These are phyloP conservation scores for Backusella mclennaniae DNA, from an alignment of 192 early-diverging fungal genomes.

Conservation along the genomic window DNA sequence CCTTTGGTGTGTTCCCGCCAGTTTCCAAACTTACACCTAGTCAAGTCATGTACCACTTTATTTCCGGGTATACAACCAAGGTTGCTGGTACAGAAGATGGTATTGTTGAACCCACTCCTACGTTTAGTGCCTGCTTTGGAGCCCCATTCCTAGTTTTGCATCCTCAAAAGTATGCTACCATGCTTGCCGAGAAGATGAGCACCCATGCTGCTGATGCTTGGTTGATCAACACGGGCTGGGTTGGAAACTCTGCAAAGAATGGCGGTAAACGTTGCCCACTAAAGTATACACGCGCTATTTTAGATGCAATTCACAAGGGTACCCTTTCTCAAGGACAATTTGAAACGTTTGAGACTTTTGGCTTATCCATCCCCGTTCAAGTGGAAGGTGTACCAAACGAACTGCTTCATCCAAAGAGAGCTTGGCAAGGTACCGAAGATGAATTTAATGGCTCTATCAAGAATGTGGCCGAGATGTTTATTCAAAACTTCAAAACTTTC, in stretches of 20 bases:
- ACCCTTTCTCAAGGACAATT: conserved; percentile 83
- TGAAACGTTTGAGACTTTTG: conserved; percentile 85
- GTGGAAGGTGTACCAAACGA: conserved; percentile 75
- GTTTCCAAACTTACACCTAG: conserved; percentile 80
- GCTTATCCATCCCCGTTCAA: conserved; percentile 79
- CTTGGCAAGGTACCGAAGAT: conserved; percentile 78
- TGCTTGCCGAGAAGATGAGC: conserved; percentile 94
- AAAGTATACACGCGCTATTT: conserved; percentile 96
- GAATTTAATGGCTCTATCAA: conserved; percentile 64
- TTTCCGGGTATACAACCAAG: conserved; percentile 96
- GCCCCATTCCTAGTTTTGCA: conserved; percentile 97
- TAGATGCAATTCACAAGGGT: conserved; percentile 95
- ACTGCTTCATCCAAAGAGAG: conserved; percentile 81
- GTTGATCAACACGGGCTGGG: conserved; percentile 97
- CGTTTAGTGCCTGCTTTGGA: conserved; percentile 91
- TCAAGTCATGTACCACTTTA: conserved; percentile 97
- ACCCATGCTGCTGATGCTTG: conserved; percentile 83
- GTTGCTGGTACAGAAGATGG: conserved; percentile 98
- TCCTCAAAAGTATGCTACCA: conserved; percentile 91
- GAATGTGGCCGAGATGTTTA: conserved; percentile 83
- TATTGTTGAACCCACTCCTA: conserved; percentile 86
- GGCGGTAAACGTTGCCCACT: conserved; percentile 87
- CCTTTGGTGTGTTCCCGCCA: conserved; percentile 93
- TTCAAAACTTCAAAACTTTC: conserved; percentile 86
- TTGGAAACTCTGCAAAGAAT: conserved; percentile 84